Evolutionary conservation across 192 early-diverging fungal genomes (phyloP), one percentile per base, ranked within the genome.

Genomic region (Phycomyces nitens): DNA sequence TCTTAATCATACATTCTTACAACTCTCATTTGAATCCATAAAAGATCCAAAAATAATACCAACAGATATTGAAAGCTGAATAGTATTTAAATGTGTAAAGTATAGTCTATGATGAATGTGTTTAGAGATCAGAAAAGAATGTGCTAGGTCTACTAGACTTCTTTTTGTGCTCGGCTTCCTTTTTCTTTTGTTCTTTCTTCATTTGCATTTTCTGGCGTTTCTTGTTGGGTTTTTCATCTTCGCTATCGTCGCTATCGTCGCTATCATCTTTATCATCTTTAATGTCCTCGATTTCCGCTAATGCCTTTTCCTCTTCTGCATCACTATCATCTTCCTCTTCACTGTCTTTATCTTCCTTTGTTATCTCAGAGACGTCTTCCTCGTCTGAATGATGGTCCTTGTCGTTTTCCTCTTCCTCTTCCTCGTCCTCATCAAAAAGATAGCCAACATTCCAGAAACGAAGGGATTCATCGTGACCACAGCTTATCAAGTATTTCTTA

Each of bases 371-470:
- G n/a, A n/a, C n/a, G n/a, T 76, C 67, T n/a, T 82, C 73, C 15
- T 72, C 79, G 1, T 76, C 76, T 7, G 77, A 78, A 1, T 77
- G 75, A 12, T 71, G 60, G 41, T 58, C 79, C 1, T 80, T 84
- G 3, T 81, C 75, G 10, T 71, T 77, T 29, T 58, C 65, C n/a
- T 81, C 69, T 43, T 79, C 77, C 12, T 75, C 65, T 1, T 73
- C 76, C 24, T 78, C 68, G 40, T 81, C 78, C 12, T 61, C 44
- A 12, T 80, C 75, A 53, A 75, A 80, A 34, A 94, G 76, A 51
- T 86, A 84, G 6, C 76, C 76, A 68, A 87, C 84, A 76, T 89
- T 83, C 94, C 95, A 99, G 69, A 99, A 92, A 57, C 88, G 86
- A 23, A 99, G 83, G 2, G 82, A 81, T 47, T 88, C 76, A 70